Evolutionary conservation across 75 land plant species (phyloP).

Genomic region (Cupressus sempervirens): DNA sequence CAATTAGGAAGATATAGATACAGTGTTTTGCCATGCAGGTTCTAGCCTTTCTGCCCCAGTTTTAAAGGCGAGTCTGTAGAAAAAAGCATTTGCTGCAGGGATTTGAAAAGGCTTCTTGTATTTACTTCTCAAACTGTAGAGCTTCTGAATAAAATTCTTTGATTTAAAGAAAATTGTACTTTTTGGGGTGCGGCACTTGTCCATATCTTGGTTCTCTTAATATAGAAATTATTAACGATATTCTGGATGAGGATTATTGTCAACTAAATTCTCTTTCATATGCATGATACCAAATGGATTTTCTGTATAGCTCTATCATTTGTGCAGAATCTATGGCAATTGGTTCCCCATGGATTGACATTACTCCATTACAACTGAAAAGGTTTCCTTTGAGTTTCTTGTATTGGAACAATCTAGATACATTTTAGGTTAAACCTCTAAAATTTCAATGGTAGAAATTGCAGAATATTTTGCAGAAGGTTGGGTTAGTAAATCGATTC

Average conservation of each 20-base stretch:
- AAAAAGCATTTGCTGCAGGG: constrained; percentile 2
- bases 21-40: constrained; percentile 8
- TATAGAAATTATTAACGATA: background rate
- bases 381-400: background rate
- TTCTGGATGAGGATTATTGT: background rate
- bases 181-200: background rate
- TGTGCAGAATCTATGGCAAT: background rate
- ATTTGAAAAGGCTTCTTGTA: constrained; percentile 6
- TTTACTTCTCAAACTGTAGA: constrained; percentile 9
- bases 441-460: background rate
- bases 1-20: background rate
- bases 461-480: background rate
- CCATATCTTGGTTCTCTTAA: background rate
- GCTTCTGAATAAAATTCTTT: constrained; percentile 13
- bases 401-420: background rate
- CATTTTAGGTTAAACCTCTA: background rate
- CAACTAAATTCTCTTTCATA: background rate
- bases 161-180: background rate
- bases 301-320: background rate
- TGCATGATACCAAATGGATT: background rate
- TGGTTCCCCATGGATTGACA: background rate
- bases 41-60: constrained; percentile 8
- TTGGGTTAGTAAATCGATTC: background rate
- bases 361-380: background rate
- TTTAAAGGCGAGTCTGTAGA: constrained; percentile 10